These are phyloP conservation scores for Solanum verrucosum DNA, from an alignment of 257 asterid species.

Conservation along the genomic window DNA sequence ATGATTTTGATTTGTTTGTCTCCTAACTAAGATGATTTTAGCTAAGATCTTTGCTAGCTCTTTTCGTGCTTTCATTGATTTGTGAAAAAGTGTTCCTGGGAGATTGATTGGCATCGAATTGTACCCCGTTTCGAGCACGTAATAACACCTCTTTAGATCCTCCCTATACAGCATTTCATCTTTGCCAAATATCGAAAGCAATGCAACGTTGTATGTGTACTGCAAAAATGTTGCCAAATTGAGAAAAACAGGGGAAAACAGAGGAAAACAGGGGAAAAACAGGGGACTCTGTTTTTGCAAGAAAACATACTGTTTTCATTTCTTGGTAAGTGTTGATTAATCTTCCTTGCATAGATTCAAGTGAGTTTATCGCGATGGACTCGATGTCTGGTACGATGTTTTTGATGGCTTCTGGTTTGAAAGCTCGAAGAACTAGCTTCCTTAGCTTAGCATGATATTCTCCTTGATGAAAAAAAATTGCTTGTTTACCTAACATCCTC, in stretches of 20 bases:
- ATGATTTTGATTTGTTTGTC: constrained; percentile 26
- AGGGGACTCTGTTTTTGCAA: constrained; percentile 26
- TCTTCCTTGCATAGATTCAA: constrained; percentile 49
- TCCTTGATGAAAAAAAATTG: constrained; percentile 68
- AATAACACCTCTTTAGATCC: constrained; percentile 60
- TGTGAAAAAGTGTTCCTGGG: constrained; percentile 66
- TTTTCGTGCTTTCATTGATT: constrained; percentile 66
- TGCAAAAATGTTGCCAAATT: constrained; percentile 18
- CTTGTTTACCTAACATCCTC: constrained; percentile 72
- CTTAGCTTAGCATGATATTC: constrained; percentile 60
- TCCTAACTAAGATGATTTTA: constrained; percentile 31
- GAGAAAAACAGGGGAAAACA: background rate
- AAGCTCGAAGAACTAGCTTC: constrained; percentile 60
- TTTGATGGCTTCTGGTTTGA: constrained; percentile 60
- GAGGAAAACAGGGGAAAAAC: background rate
- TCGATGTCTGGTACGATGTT: constrained; percentile 43
- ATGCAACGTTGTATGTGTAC: constrained; percentile 79
- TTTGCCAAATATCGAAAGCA: constrained; percentile 63
- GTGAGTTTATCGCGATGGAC: constrained; percentile 24
- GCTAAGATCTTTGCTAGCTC: constrained; percentile 50
- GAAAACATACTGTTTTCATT: constrained; percentile 58
- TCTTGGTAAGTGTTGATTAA: constrained; percentile 63
- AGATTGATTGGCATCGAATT: constrained; percentile 65
- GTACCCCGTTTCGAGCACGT: constrained; percentile 67
- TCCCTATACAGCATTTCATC: constrained; percentile 56